Evolutionary conservation across 2,329 filamentous ascomycete species (phyloP).

Genomic region (Chrysoporthe puriensis): DNA sequence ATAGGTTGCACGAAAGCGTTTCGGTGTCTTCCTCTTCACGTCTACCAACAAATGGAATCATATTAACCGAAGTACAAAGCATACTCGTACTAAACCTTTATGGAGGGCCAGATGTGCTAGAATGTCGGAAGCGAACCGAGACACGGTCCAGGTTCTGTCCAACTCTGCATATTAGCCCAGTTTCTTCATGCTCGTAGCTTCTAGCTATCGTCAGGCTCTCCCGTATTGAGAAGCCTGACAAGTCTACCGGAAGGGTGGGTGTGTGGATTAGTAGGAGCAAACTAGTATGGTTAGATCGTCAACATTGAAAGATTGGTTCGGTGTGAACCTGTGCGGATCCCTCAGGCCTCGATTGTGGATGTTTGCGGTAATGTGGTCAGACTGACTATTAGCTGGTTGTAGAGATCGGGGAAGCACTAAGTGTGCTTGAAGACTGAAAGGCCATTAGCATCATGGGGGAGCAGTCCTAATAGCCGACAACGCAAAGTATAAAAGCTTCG

Average conservation of each 20-base stretch:
- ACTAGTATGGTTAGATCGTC: not conserved
- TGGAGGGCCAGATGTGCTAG: not conserved
- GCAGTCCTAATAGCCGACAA: not conserved
- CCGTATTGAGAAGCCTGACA: not conserved
- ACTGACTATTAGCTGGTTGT: not conserved
- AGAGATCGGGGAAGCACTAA: not conserved
- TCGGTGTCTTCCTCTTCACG: not conserved
- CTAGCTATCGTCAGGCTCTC: not conserved
- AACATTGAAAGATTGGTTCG: not conserved
- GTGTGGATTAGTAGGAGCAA: not conserved
- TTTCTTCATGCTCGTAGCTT: not conserved
- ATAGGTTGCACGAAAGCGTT: not conserved
- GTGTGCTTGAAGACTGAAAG: not conserved
- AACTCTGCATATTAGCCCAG: not conserved
- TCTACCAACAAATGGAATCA: not conserved
- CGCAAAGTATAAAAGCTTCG: not conserved
- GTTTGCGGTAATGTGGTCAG: not conserved
- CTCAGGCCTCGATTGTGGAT: not conserved
- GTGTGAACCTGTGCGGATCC: not conserved
- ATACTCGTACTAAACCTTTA: not conserved
- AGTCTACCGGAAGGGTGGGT: not conserved
- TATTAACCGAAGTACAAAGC: no score
- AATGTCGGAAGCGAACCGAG: not conserved
- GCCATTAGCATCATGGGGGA: not conserved
- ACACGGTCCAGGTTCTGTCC: not conserved